Conservation (phyloP, 2,329 filamentous ascomycete genomes). For the Metarhizium robertsii region DNA sequence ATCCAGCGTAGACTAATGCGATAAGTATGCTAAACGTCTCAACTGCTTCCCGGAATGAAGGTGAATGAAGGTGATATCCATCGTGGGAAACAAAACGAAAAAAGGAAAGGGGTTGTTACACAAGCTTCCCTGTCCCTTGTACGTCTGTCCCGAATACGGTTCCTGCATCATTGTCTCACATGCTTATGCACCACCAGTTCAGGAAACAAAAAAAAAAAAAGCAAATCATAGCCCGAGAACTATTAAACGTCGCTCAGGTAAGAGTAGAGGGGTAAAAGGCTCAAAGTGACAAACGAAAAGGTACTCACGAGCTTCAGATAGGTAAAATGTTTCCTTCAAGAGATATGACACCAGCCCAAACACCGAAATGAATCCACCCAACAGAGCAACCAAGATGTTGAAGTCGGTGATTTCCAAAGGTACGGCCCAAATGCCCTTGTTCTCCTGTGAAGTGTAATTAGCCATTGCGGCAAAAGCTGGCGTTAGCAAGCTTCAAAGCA, state of each 20-base stretch:
- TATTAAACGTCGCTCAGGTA: not conserved
- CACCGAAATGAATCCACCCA: slow-evolving; percentile 83
- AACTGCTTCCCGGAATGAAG: too few species aligned
- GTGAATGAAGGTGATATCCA: too few species aligned
- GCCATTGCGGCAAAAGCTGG: slow-evolving; percentile 12
- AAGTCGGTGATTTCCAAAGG: slow-evolving; percentile 60
- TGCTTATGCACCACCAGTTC: not conserved
- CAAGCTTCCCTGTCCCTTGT: not conserved
- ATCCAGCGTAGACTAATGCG: not conserved
- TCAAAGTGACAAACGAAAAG: not conserved
- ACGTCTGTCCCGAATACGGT: not conserved
- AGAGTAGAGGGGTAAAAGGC: not conserved
- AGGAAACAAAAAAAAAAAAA: not conserved
- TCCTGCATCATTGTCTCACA: not conserved
- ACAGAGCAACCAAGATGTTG: slow-evolving; percentile 70
- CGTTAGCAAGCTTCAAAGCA: slow-evolving; percentile 12
- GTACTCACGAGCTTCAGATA: slow-evolving; percentile 76
- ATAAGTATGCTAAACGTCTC: too few species aligned
- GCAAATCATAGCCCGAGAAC: not conserved
- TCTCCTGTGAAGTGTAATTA: not conserved
- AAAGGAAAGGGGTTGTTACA: not conserved
- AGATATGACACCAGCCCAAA: slow-evolving; percentile 87
- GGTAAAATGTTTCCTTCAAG: slow-evolving; percentile 80
- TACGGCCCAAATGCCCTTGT: slow-evolving; percentile 20
- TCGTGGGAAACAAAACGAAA: not conserved